phyloP scores from a whole-genome alignment of 2,329 filamentous ascomycete genomes.

The Scedosporium minutisporum region DNA sequence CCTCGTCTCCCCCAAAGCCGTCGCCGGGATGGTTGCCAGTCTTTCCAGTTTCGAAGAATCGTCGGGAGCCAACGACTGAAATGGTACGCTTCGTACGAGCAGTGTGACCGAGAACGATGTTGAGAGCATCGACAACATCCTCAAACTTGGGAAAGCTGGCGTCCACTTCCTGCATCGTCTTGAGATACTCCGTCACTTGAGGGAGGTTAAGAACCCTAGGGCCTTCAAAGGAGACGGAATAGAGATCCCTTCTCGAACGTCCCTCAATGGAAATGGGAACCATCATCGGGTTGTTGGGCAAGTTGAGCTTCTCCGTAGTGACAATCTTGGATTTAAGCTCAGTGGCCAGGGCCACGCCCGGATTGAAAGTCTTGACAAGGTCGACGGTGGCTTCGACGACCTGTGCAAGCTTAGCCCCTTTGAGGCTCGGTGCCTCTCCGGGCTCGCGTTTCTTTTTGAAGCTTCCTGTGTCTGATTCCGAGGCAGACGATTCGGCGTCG shows the following conservation, averaged over 20 bases:
- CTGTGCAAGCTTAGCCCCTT: conserved; percentile 5
- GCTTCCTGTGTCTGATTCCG: conserved; percentile 8
- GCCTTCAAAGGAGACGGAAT: neutral
- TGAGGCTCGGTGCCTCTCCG: conserved; percentile 9
- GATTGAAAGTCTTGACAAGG: conserved; percentile 21
- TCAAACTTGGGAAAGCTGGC: conserved; percentile 34
- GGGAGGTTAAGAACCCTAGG: neutral
- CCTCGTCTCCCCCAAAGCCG: conserved; percentile 17
- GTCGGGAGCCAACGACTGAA: conserved; percentile 33
- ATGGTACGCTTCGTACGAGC: conserved; percentile 26
- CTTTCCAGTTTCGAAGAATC: conserved; percentile 32
- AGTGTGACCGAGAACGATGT: conserved; percentile 37
- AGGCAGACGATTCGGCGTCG: conserved; percentile 3
- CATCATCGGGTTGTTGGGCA: neutral
- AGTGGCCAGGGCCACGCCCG: conserved; percentile 27
- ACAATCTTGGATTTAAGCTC: conserved; percentile 41
- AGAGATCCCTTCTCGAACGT: neutral
- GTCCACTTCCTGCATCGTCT: conserved; percentile 28
- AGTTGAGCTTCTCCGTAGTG: conserved; percentile 5
- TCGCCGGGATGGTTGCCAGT: conserved; percentile 2
- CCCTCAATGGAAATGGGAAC: conserved; percentile 4
- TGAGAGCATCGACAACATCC: conserved; percentile 40
- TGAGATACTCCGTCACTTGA: conserved; percentile 32
- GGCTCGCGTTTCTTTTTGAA: conserved; percentile 9
- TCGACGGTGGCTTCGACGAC: conserved; percentile 25